Evolutionary conservation across 768 basidiomycete genomes (phyloP).

Genomic region (Gloeopeniophorella convolvens): DNA sequence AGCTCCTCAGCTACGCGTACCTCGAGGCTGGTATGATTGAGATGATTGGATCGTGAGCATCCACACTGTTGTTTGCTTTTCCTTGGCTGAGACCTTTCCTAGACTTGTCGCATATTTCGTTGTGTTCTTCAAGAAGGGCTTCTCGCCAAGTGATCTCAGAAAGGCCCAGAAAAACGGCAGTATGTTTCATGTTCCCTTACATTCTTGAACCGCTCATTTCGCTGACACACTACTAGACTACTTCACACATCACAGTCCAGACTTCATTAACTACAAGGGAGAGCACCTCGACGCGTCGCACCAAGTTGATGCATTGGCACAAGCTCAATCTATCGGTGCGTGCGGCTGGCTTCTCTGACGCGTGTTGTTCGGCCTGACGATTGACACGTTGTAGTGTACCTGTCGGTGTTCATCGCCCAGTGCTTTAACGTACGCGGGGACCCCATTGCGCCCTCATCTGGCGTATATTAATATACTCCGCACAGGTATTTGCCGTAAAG

Average conservation of each 20-base stretch:
- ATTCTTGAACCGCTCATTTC: not conserved
- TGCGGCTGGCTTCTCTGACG: not conserved
- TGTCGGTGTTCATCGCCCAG: constrained; percentile 62
- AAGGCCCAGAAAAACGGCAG: constrained; percentile 37
- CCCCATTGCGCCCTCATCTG: not conserved
- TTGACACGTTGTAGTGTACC: constrained; percentile 36
- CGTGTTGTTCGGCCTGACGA: not conserved
- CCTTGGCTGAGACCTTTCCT: not conserved
- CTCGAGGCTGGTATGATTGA: constrained; percentile 61
- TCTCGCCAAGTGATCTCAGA: constrained; percentile 50
- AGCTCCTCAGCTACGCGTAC: constrained; percentile 60
- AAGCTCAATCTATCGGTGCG: constrained; percentile 57
- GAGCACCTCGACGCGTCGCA: constrained; percentile 36
- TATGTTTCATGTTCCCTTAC: not conserved
- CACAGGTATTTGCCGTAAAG: constrained; percentile 60
- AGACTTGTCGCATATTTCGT: constrained; percentile 62
- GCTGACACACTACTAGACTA: constrained; percentile 32
- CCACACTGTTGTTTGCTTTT: not conserved
- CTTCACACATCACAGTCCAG: constrained; percentile 42
- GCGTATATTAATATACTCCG: not conserved
- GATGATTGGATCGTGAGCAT: constrained; percentile 45
- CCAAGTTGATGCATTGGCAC: constrained; percentile 52
- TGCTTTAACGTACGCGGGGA: constrained; percentile 51
- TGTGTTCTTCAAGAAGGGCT: constrained; percentile 57
- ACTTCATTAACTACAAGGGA: constrained; percentile 52